These are phyloP conservation scores for Penicillium frequentans DNA, from an alignment of 2,329 filamentous ascomycete species.

Conservation along the genomic window DNA sequence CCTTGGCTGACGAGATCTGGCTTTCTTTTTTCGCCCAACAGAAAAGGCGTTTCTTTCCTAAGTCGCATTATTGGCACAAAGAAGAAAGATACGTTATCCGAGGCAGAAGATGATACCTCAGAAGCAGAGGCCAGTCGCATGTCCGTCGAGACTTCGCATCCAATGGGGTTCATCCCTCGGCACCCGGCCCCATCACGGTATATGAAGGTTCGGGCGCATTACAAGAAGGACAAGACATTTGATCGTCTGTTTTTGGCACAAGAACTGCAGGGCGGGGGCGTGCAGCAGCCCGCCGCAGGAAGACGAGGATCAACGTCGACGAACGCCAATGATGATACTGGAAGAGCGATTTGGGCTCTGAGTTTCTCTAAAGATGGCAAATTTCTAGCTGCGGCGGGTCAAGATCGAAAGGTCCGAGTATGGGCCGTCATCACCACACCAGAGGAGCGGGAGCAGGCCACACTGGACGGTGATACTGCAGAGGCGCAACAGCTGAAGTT, in stretches of 20 bases:
- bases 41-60: slow-evolving; percentile 86
- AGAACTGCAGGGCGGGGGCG: slow-evolving; percentile 69
- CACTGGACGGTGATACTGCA: slow-evolving; percentile 60
- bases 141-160: slow-evolving; percentile 75
- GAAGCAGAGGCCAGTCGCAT: slow-evolving; percentile 70
- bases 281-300: slow-evolving; percentile 27
- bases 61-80: slow-evolving; percentile 78
- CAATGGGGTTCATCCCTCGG: slow-evolving; percentile 78
- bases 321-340: slow-evolving; percentile 32
- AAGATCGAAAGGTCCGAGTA: slow-evolving; percentile 79
- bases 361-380: slow-evolving; percentile 91
- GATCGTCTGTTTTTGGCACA: slow-evolving; percentile 89
- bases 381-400: slow-evolving; percentile 88
- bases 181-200: slow-evolving; percentile 89
- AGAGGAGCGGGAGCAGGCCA: slow-evolving; percentile 73
- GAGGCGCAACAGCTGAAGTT: slow-evolving; percentile 58
- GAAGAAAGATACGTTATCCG: slow-evolving; percentile 63
- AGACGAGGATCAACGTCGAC: slow-evolving; percentile 31
- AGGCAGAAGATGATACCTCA: slow-evolving; percentile 61
- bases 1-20: slow-evolving; percentile 9
- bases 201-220: slow-evolving; percentile 77
- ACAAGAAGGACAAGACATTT: slow-evolving; percentile 81
- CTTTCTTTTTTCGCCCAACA: slow-evolving; percentile 39
- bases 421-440: slow-evolving; percentile 84
- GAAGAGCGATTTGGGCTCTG: slow-evolving; percentile 81